phyloP scores from a whole-genome alignment of 208 protist genomes.

The Leishmania tropica region DNA sequence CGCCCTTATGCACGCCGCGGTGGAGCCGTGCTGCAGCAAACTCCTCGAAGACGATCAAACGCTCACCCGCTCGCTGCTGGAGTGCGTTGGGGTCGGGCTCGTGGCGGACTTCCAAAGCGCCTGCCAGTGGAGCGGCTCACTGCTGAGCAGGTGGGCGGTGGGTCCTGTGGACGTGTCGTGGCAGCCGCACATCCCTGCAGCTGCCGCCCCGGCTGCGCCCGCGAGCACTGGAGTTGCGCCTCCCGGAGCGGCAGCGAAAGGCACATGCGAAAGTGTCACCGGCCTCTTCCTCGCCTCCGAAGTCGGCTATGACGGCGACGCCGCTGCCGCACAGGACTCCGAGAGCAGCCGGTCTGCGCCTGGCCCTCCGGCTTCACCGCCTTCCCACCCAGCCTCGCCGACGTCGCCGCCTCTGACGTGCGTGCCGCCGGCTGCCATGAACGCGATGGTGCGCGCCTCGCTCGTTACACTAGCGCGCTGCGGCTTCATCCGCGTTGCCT shows the following conservation, averaged over 20 bases:
- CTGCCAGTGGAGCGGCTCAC: conserved; percentile 40
- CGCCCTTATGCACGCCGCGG: conserved; percentile 45
- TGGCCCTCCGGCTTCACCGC: not conserved
- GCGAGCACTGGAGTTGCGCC: not conserved
- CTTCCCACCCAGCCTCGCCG: not conserved
- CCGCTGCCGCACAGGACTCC: not conserved
- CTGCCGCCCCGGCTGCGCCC: not conserved
- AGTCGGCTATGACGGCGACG: not conserved
- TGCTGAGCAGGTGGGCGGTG: conserved; percentile 52
- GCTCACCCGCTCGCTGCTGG: conserved; percentile 66
- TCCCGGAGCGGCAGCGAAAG: not conserved
- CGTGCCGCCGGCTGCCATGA: conserved; percentile 16
- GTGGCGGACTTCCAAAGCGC: conserved; percentile 48
- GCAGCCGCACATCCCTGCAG: conserved; percentile 6
- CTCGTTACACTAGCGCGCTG: conserved; percentile 27
- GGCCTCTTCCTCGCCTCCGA: not conserved
- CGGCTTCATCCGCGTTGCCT: conserved; percentile 3
- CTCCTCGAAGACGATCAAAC: conserved; percentile 43
- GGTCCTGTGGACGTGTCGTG: conserved; percentile 50
- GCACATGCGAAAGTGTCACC: not conserved
- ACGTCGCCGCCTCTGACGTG: not conserved
- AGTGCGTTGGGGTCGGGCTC: conserved; percentile 81
- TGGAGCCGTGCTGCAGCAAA: conserved; percentile 60
- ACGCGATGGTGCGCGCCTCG: conserved; percentile 20
- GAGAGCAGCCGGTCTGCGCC: conserved; percentile 14